A percentile compares a stretch with the other conserved stretches of the same genome.
These are phyloP conservation scores for Dendrobium nobile DNA, from an alignment of 106 monocot genomes.

Conservation along the genomic window DNA sequence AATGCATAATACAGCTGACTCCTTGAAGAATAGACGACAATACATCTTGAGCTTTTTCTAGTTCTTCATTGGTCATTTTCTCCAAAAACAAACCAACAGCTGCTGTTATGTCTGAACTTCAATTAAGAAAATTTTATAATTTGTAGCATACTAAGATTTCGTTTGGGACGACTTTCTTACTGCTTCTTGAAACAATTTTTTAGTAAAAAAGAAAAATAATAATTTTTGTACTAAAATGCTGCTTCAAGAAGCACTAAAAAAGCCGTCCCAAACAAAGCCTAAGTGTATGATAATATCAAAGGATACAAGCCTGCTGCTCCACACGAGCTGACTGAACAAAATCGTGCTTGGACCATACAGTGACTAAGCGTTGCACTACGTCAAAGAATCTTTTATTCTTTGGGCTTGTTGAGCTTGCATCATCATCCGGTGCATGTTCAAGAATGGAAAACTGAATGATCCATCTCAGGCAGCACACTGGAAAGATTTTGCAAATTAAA, in stretches of 20 bases:
- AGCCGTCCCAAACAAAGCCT: no score
- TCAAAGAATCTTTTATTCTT: conserved; percentile 43
- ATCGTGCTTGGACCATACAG: conserved; percentile 75
- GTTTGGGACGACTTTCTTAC: no score
- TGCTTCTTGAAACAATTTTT: no score
- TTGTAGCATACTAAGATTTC: conserved; percentile 4
- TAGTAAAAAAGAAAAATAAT: no score
- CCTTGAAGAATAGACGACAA: conserved; percentile 90
- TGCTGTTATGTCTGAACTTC: conserved; percentile 71
- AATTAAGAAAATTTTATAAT: conserved; percentile 20
- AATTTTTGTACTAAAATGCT: no score
- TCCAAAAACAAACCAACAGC: conserved; percentile 80
- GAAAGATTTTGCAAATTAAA: conserved; percentile 82
- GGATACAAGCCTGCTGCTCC: conserved; percentile 99
- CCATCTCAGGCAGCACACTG: conserved; percentile 89
- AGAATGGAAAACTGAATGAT: conserved; percentile 86
- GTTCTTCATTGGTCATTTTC: conserved; percentile 73
- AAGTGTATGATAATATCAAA: conserved; percentile 13
- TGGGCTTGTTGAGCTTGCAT: conserved; percentile 13
- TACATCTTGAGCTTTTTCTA: conserved; percentile 67
- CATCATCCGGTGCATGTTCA: conserved; percentile 44
- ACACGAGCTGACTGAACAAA: conserved; percentile 74
- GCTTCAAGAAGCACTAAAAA: no score
- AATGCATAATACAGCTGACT: conserved; percentile 74
- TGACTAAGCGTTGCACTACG: conserved; percentile 37